phyloP scores from a whole-genome alignment of 495 filamentous ascomycete genomes.

The Tuber magnatum region DNA sequence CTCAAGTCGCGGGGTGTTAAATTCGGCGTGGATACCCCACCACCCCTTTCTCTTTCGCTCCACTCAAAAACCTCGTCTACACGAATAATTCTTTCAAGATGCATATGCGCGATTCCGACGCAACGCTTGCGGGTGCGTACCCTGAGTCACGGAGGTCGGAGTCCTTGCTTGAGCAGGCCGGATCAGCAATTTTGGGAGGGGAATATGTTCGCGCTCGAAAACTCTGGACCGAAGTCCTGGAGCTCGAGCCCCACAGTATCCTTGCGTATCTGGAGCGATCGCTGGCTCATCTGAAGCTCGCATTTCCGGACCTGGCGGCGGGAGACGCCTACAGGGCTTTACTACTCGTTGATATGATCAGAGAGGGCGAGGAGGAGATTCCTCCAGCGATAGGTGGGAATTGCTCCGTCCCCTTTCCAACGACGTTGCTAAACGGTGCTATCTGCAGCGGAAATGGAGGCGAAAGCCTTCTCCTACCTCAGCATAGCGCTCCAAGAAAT shows the following conservation, averaged over 20 bases:
- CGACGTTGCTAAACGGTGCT: slow-evolving; percentile 18
- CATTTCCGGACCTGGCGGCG: slow-evolving; percentile 81
- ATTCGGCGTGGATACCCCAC: background rate
- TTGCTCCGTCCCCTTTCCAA: slow-evolving; percentile 30
- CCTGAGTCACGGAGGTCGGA: background rate
- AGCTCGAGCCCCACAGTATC: slow-evolving; percentile 64
- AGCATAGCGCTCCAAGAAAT: slow-evolving; percentile 25
- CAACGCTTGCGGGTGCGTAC: background rate
- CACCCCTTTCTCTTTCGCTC: background rate
- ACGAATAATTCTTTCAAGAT: background rate
- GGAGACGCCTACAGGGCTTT: slow-evolving; percentile 88
- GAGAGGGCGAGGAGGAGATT: slow-evolving; percentile 40
- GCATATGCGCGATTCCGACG: background rate
- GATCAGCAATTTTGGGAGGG: background rate
- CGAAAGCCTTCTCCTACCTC: slow-evolving; percentile 45
- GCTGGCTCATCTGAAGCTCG: slow-evolving; percentile 60
- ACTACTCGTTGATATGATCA: slow-evolving; percentile 71
- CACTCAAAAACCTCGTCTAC: background rate
- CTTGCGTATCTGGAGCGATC: slow-evolving; percentile 67
- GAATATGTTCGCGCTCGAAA: slow-evolving; percentile 13
- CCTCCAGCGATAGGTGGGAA: slow-evolving; percentile 31
- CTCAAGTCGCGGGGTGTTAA: background rate
- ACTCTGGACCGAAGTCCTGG: slow-evolving; percentile 44
- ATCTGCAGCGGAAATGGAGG: slow-evolving; percentile 45
- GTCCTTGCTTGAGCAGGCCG: background rate